A percentile compares a stretch with the other conserved stretches of the same genome.
phyloP scores from a whole-genome alignment of 2,329 filamentous ascomycete genomes.

The Cyanodermella asteris region DNA sequence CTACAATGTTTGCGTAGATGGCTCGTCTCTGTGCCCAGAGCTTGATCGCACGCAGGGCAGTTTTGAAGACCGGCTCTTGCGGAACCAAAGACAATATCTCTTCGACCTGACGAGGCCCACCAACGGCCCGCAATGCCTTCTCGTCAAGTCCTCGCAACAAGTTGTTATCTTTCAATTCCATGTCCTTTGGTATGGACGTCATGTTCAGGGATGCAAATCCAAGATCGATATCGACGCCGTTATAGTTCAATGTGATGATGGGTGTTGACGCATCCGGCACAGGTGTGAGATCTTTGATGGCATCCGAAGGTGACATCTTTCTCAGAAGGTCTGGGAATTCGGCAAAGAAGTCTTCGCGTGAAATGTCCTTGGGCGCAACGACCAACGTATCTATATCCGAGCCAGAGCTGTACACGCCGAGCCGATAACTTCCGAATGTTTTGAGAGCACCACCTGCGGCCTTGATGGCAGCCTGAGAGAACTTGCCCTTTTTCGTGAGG shows the following conservation, averaged over 20 bases:
- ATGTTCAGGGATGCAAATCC: conserved; percentile 63
- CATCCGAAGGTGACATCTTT: conserved; percentile 51
- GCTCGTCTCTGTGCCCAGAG: conserved; percentile 84
- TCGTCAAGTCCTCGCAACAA: conserved; percentile 73
- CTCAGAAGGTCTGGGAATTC: conserved; percentile 63
- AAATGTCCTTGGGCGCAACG: conserved; percentile 73
- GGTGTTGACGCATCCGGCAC: conserved; percentile 86
- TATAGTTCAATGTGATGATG: conserved; percentile 90
- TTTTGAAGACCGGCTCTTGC: conserved; percentile 70
- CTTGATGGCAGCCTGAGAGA: conserved; percentile 57
- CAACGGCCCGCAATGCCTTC: conserved; percentile 67
- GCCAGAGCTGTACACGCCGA: conserved; percentile 79
- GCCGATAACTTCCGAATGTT: conserved; percentile 84
- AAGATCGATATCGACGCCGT: conserved; percentile 80
- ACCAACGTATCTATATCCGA: conserved; percentile 97
- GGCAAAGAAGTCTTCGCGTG: conserved; percentile 76
- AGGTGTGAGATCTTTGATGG: conserved; percentile 63
- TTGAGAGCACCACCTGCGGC: conserved; percentile 82
- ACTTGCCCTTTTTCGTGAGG: conserved; percentile 41
- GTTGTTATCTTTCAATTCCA: conserved; percentile 62
- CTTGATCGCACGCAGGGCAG: conserved; percentile 80
- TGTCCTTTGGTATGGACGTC: conserved; percentile 47
- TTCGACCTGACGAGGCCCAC: conserved; percentile 84
- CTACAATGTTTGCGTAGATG: conserved; percentile 89
- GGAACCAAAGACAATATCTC: conserved; percentile 79